Conservation (phyloP, 2,329 filamentous ascomycete genomes). For the Fusarium scirpi region DNA sequence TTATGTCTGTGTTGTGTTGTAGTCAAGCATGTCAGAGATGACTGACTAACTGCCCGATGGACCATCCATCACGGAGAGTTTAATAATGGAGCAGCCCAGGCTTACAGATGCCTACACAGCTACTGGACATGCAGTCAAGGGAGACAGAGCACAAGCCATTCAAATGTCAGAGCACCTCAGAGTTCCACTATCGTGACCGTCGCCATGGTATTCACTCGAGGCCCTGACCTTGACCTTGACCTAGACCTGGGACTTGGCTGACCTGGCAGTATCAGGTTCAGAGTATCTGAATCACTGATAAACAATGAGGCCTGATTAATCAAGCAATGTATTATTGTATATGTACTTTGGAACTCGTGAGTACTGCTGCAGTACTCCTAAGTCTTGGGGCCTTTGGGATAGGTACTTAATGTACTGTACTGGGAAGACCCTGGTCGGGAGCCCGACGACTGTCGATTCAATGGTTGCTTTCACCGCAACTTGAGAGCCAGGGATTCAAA, state of each 20-base stretch:
- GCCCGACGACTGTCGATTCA: conserved; percentile 34
- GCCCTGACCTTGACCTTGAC: conserved; percentile 14
- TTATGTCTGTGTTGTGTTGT: not conserved
- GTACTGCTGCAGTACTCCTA: not conserved
- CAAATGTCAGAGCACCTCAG: conserved; percentile 33
- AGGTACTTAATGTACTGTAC: not conserved
- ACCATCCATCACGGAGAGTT: conserved; percentile 17
- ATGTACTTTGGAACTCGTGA: not conserved
- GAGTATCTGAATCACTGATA: conserved; percentile 3
- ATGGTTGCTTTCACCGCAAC: conserved; percentile 48
- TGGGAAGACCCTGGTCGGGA: conserved; percentile 43
- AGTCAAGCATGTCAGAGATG: not conserved
- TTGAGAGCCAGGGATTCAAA: conserved; percentile 42
- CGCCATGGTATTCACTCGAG: conserved; percentile 36
- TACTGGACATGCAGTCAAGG: conserved; percentile 1
- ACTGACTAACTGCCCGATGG: not conserved
- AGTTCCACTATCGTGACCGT: conserved; percentile 40
- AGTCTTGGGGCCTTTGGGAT: conserved; percentile 15
- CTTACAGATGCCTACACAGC: conserved; percentile 15
- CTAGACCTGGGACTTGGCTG: not conserved
- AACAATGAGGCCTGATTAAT: conserved; percentile 1
- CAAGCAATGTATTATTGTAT: conserved; percentile 5
- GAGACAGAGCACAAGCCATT: conserved; percentile 34
- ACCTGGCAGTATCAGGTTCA: conserved; percentile 1
- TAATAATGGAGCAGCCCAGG: conserved; percentile 20